Conservation (phyloP, 2,329 filamentous ascomycete species). For the Chaetomium olivaceum region DNA sequence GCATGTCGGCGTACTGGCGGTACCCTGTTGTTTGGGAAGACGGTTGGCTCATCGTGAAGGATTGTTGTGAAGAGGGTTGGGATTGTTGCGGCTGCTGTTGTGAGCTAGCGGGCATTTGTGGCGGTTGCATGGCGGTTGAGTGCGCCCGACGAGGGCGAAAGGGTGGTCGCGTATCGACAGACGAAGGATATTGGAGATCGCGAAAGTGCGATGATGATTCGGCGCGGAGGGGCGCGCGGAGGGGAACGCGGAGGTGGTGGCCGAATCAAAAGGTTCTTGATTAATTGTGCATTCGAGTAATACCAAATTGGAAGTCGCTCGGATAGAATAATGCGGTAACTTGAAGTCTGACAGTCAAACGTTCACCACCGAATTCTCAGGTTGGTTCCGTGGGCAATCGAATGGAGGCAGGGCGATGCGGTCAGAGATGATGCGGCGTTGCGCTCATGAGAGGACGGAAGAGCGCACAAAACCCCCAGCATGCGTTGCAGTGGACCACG, state of each 20-base stretch:
- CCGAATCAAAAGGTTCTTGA: not conserved
- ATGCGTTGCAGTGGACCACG: slow-evolving; percentile 29
- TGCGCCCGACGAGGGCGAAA: slow-evolving; percentile 3
- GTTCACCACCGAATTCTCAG: not conserved
- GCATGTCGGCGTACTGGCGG: slow-evolving; percentile 45
- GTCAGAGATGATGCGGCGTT: slow-evolving; percentile 7
- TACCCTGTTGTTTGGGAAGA: slow-evolving; percentile 48
- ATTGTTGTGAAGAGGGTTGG: slow-evolving; percentile 55
- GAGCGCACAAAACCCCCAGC: slow-evolving; percentile 13
- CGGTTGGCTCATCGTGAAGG: slow-evolving; percentile 58
- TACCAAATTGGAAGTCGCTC: not conserved
- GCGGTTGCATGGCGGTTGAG: slow-evolving; percentile 30
- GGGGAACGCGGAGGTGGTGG: slow-evolving; percentile 20
- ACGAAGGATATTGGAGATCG: slow-evolving; percentile 22
- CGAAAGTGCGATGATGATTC: not conserved
- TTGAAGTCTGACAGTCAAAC: not conserved
- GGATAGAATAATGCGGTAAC: not conserved
- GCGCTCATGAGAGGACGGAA: not conserved
- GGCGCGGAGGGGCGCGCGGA: not conserved
- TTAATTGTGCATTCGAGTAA: not conserved
- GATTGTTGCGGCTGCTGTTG: slow-evolving; percentile 39
- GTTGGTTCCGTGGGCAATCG: not conserved
- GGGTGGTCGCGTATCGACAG: not conserved
- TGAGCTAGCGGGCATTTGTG: slow-evolving; percentile 33
- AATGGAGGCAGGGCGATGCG: not conserved